Conservation (phyloP, 1,284 basidiomycete species). For the Rhizopogon parksii region DNA sequence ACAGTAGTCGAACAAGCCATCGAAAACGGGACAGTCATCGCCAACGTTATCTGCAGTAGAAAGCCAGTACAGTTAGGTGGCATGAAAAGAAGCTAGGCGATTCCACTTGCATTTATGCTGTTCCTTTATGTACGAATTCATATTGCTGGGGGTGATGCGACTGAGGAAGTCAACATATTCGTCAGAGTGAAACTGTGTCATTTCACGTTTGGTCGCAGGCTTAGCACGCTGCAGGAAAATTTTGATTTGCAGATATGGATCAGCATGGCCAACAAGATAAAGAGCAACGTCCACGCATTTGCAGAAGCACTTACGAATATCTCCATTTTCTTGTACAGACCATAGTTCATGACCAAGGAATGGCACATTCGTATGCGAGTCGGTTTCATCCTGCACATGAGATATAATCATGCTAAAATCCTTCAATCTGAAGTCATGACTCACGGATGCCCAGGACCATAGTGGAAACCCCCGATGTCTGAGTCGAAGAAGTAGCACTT, state of each 20-base stretch:
- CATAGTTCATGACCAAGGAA: slow-evolving; percentile 99
- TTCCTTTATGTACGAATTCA: slow-evolving; percentile 85
- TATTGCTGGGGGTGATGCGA: slow-evolving; percentile 80
- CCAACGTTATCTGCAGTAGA: slow-evolving; percentile 66
- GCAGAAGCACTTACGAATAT: slow-evolving; percentile 71
- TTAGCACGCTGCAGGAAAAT: slow-evolving; percentile 74
- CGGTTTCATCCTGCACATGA: slow-evolving; percentile 76
- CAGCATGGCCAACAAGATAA: neutral
- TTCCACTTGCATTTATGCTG: slow-evolving; percentile 86
- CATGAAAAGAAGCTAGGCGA: neutral
- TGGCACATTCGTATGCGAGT: slow-evolving; percentile 99
- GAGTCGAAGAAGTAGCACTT: slow-evolving; percentile 98
- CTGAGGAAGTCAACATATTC: slow-evolving; percentile 90
- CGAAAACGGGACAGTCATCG: slow-evolving; percentile 98
- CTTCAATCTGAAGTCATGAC: slow-evolving; percentile 17
- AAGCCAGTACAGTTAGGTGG: neutral
- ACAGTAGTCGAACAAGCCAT: slow-evolving; percentile 97
- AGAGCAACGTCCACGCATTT: neutral
- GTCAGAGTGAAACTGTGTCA: slow-evolving; percentile 93
- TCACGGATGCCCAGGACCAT: slow-evolving; percentile 89
- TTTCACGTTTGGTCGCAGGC: slow-evolving; percentile 97
- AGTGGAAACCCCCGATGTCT: slow-evolving; percentile 97
- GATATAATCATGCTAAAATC: slow-evolving; percentile 3
- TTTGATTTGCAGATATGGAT: neutral
- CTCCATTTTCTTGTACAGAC: slow-evolving; percentile 95